Evolutionary conservation across 2,329 filamentous ascomycete genomes (phyloP).

Genomic region (Fusarium nanum): DNA sequence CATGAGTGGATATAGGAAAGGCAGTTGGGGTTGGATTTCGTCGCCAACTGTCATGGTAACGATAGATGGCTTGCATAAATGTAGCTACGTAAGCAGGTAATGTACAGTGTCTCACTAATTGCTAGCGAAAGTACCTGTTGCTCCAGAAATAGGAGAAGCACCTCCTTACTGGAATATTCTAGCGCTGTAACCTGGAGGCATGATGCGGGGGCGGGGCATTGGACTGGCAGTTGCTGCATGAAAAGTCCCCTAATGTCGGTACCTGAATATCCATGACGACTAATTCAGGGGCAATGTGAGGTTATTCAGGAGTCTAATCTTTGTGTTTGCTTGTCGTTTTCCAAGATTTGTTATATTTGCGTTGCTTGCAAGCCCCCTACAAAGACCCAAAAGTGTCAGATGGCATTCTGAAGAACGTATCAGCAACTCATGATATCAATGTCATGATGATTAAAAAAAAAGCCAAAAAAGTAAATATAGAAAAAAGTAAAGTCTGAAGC

Average conservation of each 20-base stretch:
- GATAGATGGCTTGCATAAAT: conserved; percentile 5
- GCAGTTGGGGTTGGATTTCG: conserved; percentile 7
- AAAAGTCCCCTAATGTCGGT: conserved; percentile 20
- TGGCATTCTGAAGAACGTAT: background rate
- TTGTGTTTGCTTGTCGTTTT: background rate
- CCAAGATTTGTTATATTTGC: background rate
- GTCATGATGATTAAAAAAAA: background rate
- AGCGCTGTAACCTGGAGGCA: conserved; percentile 21
- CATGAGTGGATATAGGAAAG: conserved; percentile 23
- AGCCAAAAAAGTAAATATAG: background rate
- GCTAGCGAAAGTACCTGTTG: conserved; percentile 3
- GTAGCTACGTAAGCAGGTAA: conserved; percentile 35
- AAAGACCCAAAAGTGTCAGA: background rate
- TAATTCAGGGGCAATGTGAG: background rate
- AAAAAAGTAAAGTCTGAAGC: background rate
- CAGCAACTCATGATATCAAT: background rate
- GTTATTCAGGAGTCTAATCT: background rate
- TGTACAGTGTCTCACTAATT: conserved; percentile 9
- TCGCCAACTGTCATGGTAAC: conserved; percentile 18
- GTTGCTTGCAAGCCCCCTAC: background rate
- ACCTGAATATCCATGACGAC: conserved; percentile 11
- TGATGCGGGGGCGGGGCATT: conserved; percentile 46
- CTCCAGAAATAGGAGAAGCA: conserved; percentile 33
- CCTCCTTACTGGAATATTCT: conserved; percentile 39
- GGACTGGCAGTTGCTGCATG: conserved; percentile 2